Evolutionary conservation across 352 stramenopile species (phyloP), one percentile per base, ranked within the genome.

Genomic region (Detonula confervacea): DNA sequence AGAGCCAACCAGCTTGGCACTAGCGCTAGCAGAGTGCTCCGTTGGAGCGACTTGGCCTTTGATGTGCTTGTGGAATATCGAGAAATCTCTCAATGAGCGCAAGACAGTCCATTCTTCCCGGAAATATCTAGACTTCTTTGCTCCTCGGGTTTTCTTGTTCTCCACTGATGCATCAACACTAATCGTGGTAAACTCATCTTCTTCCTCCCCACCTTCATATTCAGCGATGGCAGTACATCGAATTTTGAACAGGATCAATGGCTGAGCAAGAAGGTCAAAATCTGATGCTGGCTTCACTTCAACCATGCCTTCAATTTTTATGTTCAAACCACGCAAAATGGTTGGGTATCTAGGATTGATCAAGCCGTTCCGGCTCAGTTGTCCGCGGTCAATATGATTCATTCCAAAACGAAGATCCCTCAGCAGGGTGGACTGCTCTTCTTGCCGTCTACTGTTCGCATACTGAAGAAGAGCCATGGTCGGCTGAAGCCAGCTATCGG

Each of bases 61-160:
- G 16, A 95, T 80, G 49, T 92, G 81, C 60, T 92, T 95, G 65
- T 95, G 90, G 64, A 95, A 82, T 20, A 78, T 67, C 24, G 90
- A 73, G 73, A 95, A 94, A 62, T 94, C 90, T 75, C 86, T 89
- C 44, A 93, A 84, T 27, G 87, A 88, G 1, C 90, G 72, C 16
- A 90, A 77, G 14, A 95, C 81, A 27, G 90, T 84, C 86, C 87
- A 95, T 70, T 93, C 87, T 72, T 95, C 90, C n/a, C 76, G 64
- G 59, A 87, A 92, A 35, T 80, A 88, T 67, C 69, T 80, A 2
- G 73, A 59, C 55, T 81, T 80, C 8, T n/a, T n/a, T n/a, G 33
- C 14, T 22, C 44, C 22, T 18, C 44, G 56, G 11, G 6, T 1
- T 24, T 60, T 72, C 57, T 65, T 79, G 30, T 66, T 66, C 12